These are phyloP conservation scores for Yamagishiella unicocca DNA, from an alignment of 139 green algal genomes.

Conservation along the genomic window DNA sequence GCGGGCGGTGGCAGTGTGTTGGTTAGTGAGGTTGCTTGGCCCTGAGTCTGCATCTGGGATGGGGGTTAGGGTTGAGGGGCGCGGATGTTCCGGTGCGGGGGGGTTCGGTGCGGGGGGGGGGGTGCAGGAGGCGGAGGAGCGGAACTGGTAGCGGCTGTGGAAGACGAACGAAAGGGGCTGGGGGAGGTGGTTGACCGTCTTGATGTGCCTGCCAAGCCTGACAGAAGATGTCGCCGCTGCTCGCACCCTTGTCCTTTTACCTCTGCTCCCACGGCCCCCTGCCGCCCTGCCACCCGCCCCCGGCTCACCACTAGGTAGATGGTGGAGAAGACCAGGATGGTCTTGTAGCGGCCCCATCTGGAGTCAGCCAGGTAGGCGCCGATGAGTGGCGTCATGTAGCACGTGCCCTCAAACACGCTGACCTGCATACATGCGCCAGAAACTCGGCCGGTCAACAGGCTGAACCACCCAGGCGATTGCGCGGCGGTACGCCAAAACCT, in stretches of 20 bases:
- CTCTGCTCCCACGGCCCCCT: neutral
- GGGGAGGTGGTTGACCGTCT: too few relatives aligned
- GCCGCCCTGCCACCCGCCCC: neutral
- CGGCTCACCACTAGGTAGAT: slow-evolving; percentile 88
- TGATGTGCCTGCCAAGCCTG: too few relatives aligned
- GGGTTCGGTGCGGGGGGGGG: neutral
- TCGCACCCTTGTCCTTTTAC: neutral
- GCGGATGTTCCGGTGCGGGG: too few relatives aligned
- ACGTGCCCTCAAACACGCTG: slow-evolving; percentile 93
- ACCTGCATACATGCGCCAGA: slow-evolving; percentile 64
- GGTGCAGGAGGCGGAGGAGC: neutral
- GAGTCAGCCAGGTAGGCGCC: slow-evolving; percentile 94
- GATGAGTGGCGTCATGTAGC: slow-evolving; percentile 94
- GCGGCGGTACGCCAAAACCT: neutral
- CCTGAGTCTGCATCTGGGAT: too few relatives aligned
- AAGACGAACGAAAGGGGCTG: too few relatives aligned
- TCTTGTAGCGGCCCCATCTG: slow-evolving; percentile 93
- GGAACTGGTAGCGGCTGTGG: too few relatives aligned
- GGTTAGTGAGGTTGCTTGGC: too few relatives aligned
- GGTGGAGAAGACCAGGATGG: slow-evolving; percentile 93
- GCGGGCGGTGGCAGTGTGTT: too few relatives aligned
- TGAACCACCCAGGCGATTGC: neutral
- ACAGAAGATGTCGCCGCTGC: too few relatives aligned
- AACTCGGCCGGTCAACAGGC: neutral
- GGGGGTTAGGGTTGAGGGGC: too few relatives aligned